Evolutionary conservation across 768 basidiomycete genomes (phyloP).

Genomic region (Neoboletus magnificus): DNA sequence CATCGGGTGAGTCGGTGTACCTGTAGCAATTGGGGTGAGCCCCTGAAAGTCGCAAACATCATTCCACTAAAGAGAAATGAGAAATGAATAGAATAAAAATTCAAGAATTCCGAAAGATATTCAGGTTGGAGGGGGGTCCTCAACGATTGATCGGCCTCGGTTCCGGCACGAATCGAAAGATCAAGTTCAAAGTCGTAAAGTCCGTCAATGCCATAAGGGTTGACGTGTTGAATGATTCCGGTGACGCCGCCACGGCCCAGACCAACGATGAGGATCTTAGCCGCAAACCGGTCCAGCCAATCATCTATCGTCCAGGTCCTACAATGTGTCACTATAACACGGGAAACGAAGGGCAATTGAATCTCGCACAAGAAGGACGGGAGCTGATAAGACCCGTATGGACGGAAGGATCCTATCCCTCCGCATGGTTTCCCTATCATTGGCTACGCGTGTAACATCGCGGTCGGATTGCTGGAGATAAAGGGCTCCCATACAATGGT

Average conservation of each 20-base stretch:
- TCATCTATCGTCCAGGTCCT: background rate
- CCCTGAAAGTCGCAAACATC: background rate
- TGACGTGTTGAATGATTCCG: background rate
- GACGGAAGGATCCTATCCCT: slow-evolving; percentile 20
- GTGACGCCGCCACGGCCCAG: background rate
- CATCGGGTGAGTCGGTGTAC: slow-evolving; percentile 88
- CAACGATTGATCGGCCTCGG: background rate
- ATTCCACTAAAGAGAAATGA: background rate
- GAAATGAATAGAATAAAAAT: slow-evolving; percentile 4
- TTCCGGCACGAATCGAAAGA: background rate
- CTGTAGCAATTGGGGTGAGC: slow-evolving; percentile 37
- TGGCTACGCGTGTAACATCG: background rate
- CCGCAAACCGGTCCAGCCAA: background rate
- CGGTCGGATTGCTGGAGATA: background rate
- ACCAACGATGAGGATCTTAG: background rate
- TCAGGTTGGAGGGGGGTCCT: slow-evolving; percentile 8
- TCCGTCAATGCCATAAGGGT: background rate
- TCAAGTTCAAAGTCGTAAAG: background rate
- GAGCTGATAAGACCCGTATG: slow-evolving; percentile 2
- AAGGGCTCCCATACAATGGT: background rate
- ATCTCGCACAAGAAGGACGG: background rate
- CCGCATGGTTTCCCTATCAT: background rate
- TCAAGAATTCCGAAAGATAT: background rate
- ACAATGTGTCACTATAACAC: background rate
- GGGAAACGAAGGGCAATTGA: background rate